Evolutionary conservation across 495 filamentous ascomycete genomes (phyloP).

Genomic region (Aspergillus ellipticus): DNA sequence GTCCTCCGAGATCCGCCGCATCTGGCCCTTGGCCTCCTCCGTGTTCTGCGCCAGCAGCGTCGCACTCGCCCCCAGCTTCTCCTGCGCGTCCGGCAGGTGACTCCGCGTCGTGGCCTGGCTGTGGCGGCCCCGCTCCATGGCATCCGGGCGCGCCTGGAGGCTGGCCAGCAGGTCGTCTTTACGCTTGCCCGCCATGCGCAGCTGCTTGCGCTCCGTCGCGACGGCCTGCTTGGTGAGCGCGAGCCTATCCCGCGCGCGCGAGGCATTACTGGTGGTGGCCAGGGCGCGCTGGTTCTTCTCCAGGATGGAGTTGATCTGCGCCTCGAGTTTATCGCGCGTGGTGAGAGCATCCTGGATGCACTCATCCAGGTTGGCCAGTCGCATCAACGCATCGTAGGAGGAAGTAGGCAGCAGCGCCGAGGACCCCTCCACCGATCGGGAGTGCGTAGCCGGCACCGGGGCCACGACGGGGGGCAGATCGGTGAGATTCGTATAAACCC

Average conservation of each 20-base stretch:
- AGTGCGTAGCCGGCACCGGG: slow-evolving; percentile 16
- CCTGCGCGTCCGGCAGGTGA: slow-evolving; percentile 48
- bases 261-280: slow-evolving; percentile 46
- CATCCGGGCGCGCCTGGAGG: slow-evolving; percentile 58
- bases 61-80: slow-evolving; percentile 54
- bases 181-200: slow-evolving; percentile 57
- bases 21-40: slow-evolving; percentile 70
- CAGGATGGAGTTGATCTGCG: slow-evolving; percentile 74
- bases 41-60: slow-evolving; percentile 52
- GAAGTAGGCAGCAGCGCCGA: slow-evolving; percentile 53
- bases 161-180: slow-evolving; percentile 63
- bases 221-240: slow-evolving; percentile 58
- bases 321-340: slow-evolving; percentile 68
- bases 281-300: slow-evolving; percentile 46
- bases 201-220: slow-evolving; percentile 55
- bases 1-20: slow-evolving; percentile 81
- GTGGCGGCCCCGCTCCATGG: slow-evolving; percentile 60
- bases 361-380: slow-evolving; percentile 81
- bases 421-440: slow-evolving; percentile 27
- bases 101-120: slow-evolving; percentile 51
- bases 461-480: slow-evolving; percentile 49
- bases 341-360: slow-evolving; percentile 87
- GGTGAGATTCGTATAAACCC: slow-evolving; percentile 74
- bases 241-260: slow-evolving; percentile 62
- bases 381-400: slow-evolving; percentile 89